phyloP scores from a whole-genome alignment of 257 asterid genomes.

The Capsicum pubescens region DNA sequence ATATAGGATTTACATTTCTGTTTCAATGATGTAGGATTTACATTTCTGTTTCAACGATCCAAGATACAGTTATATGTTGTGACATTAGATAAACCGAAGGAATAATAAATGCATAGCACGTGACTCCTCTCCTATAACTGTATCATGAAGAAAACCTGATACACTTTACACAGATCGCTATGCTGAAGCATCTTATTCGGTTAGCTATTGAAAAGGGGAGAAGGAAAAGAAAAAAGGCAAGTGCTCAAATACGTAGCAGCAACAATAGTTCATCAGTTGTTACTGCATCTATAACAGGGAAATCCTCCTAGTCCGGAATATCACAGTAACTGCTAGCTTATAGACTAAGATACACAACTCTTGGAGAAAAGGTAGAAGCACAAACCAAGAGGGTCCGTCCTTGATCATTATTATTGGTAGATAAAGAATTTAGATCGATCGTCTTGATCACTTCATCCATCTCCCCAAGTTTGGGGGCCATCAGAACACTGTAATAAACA shows the following conservation, averaged over 20 bases:
- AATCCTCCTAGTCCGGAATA: conserved; percentile 34
- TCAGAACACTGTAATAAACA: too few relatives aligned
- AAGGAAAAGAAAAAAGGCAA: background rate
- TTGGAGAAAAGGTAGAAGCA: conserved; percentile 57
- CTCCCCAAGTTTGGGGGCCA: conserved; percentile 82
- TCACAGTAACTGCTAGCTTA: conserved; percentile 56
- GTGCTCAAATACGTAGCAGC: background rate
- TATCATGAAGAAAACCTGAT: conserved; percentile 1
- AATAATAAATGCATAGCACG: background rate
- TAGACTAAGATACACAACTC: background rate
- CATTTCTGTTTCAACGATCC: background rate
- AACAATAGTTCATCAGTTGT: background rate
- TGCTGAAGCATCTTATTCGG: background rate
- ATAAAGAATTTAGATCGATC: conserved; percentile 58
- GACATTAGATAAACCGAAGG: background rate
- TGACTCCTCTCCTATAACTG: background rate
- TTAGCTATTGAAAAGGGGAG: background rate
- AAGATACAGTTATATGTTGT: background rate
- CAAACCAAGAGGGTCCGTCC: conserved; percentile 96
- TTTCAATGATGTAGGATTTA: background rate
- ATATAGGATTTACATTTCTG: too few relatives aligned
- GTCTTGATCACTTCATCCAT: conserved; percentile 78
- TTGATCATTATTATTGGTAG: conserved; percentile 46
- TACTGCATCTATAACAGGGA: background rate
- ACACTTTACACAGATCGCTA: background rate